phyloP scores from a whole-genome alignment of 768 basidiomycete species.

The Artomyces pyxidatus region DNA sequence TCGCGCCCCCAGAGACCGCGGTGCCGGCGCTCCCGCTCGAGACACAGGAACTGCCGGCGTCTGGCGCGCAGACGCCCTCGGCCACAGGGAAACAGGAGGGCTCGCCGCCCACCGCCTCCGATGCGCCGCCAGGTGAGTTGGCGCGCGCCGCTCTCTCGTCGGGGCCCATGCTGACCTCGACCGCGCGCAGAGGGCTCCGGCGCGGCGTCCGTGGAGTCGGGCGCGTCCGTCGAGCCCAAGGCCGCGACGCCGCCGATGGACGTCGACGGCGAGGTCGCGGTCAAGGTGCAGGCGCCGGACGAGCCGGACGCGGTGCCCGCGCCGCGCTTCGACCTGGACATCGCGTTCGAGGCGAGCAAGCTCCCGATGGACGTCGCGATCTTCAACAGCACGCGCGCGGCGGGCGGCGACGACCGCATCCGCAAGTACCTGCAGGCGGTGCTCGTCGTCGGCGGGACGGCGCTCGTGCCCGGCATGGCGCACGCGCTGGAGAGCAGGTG shows the following conservation, averaged over 20 bases:
- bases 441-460: slow-evolving; percentile 80
- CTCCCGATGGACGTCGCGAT: slow-evolving; percentile 89
- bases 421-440: slow-evolving; percentile 85
- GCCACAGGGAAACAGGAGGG: slow-evolving; percentile 9
- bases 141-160: slow-evolving; percentile 18
- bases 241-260: slow-evolving; percentile 13
- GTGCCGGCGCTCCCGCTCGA: slow-evolving; percentile 6
- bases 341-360: slow-evolving; percentile 80
- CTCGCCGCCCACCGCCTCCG: background rate
- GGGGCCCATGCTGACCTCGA: slow-evolving; percentile 10
- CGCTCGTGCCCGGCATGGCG: slow-evolving; percentile 71
- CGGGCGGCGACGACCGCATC: slow-evolving; percentile 82
- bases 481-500: slow-evolving; percentile 87
- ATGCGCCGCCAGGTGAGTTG: background rate
- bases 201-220: slow-evolving; percentile 13
- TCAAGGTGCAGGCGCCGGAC: slow-evolving; percentile 2
- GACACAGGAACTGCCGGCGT: slow-evolving; percentile 8
- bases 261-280: slow-evolving; percentile 4
- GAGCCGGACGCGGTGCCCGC: slow-evolving; percentile 23
- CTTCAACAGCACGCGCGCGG: slow-evolving; percentile 84
- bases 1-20: slow-evolving; percentile 23
- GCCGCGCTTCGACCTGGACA: slow-evolving; percentile 57
- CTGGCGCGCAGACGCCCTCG: slow-evolving; percentile 18
- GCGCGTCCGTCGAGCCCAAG: slow-evolving; percentile 13
- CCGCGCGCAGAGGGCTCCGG: slow-evolving; percentile 11